Evolutionary conservation across 331 rosid genomes (phyloP).

Genomic region (Malus hybrid): DNA sequence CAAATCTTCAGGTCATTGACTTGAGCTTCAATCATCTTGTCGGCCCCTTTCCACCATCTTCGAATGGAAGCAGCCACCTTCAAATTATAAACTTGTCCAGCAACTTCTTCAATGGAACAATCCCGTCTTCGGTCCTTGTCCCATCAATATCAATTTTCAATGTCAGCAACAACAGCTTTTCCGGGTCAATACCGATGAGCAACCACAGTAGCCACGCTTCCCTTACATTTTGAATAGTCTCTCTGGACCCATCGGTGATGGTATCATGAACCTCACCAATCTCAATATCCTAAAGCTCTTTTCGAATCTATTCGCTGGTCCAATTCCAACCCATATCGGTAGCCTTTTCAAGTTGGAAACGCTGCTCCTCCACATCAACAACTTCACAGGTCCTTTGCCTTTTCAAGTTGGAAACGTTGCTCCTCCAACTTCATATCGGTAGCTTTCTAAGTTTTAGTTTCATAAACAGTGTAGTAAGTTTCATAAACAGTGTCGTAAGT

Average conservation of each 20-base stretch:
- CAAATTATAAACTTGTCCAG: conserved; percentile 61
- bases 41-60: conserved; percentile 34
- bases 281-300: conserved; percentile 68
- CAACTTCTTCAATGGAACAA: conserved; percentile 33
- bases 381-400: conserved; percentile 61
- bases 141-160: conserved; percentile 42
- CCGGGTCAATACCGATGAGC: conserved; percentile 43
- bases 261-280: conserved; percentile 34
- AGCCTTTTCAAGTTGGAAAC: conserved; percentile 45
- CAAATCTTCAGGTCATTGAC: conserved; percentile 46
- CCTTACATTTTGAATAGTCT: conserved; percentile 23
- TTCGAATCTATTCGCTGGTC: conserved; percentile 48
- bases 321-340: conserved; percentile 54
- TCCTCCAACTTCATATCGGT: no score
- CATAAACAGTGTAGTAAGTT: no score
- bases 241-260: conserved; percentile 42
- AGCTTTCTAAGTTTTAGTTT: no score
- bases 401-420: no score
- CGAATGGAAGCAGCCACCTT: conserved; percentile 6
- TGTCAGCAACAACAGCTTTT: conserved; percentile 25
- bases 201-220: neutral
- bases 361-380: conserved; percentile 61
- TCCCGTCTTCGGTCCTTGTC: conserved; percentile 18
- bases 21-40: conserved; percentile 60
- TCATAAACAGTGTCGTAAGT: no score